phyloP scores from a whole-genome alignment of 2,329 filamentous ascomycete genomes.

The Sclerotinia glacialis region DNA sequence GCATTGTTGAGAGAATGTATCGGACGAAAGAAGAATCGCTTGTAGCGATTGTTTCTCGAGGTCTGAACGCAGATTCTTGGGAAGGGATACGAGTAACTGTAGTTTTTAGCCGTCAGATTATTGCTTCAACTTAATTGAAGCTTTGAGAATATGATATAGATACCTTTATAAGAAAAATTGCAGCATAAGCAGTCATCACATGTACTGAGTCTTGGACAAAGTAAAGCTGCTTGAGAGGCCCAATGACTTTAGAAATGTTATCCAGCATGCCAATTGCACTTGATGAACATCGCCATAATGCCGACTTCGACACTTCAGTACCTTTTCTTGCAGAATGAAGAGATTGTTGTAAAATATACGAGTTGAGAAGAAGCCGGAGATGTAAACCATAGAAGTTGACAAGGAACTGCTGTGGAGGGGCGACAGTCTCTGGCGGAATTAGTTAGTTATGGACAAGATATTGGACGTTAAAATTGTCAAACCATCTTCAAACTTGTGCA shows the following conservation, averaged over 20 bases:
- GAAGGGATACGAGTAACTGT: slow-evolving; percentile 13
- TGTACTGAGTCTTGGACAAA: slow-evolving; percentile 46
- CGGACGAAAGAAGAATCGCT: slow-evolving; percentile 24
- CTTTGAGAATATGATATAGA: no score
- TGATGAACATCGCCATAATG: slow-evolving; percentile 40
- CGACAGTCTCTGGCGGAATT: slow-evolving; percentile 12
- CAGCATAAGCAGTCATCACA: slow-evolving; percentile 45
- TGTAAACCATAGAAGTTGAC: slow-evolving; percentile 44
- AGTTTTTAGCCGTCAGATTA: neutral
- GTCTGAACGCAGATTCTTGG: slow-evolving; percentile 14
- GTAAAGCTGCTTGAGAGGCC: slow-evolving; percentile 39
- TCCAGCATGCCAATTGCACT: slow-evolving; percentile 61
- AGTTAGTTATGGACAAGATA: neutral
- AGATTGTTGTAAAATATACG: slow-evolving; percentile 40
- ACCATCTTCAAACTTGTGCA: slow-evolving; percentile 26
- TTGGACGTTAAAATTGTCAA: neutral
- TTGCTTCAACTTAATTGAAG: no score
- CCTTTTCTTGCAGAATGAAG: slow-evolving; percentile 32
- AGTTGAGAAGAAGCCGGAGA: slow-evolving; percentile 42
- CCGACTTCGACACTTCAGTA: slow-evolving; percentile 35
- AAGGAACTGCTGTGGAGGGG: slow-evolving; percentile 41
- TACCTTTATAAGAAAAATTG: slow-evolving; percentile 43
- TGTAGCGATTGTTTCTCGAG: slow-evolving; percentile 26
- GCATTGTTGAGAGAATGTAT: slow-evolving; percentile 37
- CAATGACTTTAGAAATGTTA: slow-evolving; percentile 44